Conservation (phyloP, 169 alveolate species). For the Eimeria praecox region DNA sequence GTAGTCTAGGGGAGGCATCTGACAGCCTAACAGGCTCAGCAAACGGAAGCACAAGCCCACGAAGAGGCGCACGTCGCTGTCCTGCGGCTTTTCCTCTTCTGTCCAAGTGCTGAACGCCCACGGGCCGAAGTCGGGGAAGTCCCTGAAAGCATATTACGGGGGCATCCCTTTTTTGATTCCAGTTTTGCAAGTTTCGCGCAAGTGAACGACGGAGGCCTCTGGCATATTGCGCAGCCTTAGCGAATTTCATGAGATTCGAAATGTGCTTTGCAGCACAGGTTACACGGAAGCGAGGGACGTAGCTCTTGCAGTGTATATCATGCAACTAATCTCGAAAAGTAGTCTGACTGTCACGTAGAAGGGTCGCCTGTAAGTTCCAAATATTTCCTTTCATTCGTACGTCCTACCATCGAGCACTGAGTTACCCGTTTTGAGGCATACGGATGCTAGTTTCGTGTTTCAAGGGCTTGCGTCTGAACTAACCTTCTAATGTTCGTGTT, state of each 20-base stretch:
- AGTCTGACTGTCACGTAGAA: not conserved
- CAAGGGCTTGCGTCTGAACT: not conserved
- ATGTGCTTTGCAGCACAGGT: too few relatives aligned
- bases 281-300: not conserved
- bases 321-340: not conserved
- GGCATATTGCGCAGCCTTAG: not conserved
- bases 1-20: not conserved
- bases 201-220: not conserved
- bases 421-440: not conserved
- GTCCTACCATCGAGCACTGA: not conserved
- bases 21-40: slow-evolving; percentile 19
- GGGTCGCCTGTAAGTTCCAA: not conserved
- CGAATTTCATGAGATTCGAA: not conserved
- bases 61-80: slow-evolving; percentile 13
- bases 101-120: slow-evolving; percentile 34
- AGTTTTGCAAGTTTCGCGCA: not conserved
- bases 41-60: not conserved
- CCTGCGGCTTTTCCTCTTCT: slow-evolving; percentile 32
- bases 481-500: slow-evolving; percentile 45
- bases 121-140: slow-evolving; percentile 69
- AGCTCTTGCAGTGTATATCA: not conserved
- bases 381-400: too few relatives aligned
- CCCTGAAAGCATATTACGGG: slow-evolving; percentile 11
- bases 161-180: not conserved
- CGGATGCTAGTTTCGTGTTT: not conserved